Conservation (phyloP, 2,329 filamentous ascomycete genomes). For the Colletotrichum gloeosporioides region DNA sequence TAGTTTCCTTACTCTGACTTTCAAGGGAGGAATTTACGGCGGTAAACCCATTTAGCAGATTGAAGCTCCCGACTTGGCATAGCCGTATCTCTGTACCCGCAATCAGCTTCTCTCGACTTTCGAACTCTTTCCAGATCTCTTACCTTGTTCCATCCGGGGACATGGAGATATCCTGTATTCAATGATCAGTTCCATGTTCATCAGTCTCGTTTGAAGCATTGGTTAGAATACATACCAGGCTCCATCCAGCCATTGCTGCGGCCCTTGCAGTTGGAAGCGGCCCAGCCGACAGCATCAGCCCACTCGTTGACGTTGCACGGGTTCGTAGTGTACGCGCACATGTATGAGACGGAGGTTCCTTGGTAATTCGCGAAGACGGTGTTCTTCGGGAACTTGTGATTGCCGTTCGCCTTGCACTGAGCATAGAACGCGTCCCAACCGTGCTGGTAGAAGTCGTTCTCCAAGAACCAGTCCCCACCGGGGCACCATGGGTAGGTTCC, state of each 20-base stretch:
- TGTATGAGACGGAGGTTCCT: not conserved
- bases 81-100: not conserved
- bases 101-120: not conserved
- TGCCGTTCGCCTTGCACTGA: not conserved
- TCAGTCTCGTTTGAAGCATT: rapidly evolving
- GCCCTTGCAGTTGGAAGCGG: not conserved
- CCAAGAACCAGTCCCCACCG: not conserved
- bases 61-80: not conserved
- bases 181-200: not conserved
- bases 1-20: not conserved
- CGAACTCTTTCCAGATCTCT: not conserved
- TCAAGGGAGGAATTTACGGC: rapidly evolving
- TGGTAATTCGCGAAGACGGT: not conserved
- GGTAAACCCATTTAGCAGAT: not conserved
- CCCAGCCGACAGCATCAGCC: not conserved
- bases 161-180: not conserved
- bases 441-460: not conserved
- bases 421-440: not conserved
- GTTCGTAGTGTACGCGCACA: not conserved
- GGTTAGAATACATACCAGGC: not conserved
- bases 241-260: not conserved
- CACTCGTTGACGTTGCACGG: not conserved
- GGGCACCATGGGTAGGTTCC: not conserved
- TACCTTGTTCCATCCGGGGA: not conserved
- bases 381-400: not conserved